Percentiles rank a stretch among this genome's conserved stretches.
These are phyloP conservation scores for Fonsecaea pedrosoi DNA, from an alignment of 2,329 filamentous ascomycete genomes.

Conservation along the genomic window DNA sequence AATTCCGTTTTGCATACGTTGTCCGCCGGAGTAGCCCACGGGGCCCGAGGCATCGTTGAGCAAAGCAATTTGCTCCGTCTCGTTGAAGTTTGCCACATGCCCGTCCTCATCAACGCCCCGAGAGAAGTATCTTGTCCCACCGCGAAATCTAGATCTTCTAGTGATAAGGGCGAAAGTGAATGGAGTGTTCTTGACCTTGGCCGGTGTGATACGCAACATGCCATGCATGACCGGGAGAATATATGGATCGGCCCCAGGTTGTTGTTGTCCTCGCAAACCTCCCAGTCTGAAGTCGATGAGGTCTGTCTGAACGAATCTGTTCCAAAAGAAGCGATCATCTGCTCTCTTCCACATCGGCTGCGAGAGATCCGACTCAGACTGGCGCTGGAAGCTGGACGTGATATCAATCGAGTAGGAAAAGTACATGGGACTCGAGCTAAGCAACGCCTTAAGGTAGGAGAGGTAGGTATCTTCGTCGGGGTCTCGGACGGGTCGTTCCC, in stretches of 20 bases:
- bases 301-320: constrained; percentile 88
- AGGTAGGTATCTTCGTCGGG: constrained; percentile 94
- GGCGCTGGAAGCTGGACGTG: constrained; percentile 95
- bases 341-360: constrained; percentile 86
- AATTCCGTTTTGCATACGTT: constrained; percentile 76
- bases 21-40: constrained; percentile 79
- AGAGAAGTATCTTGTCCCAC: constrained; percentile 92
- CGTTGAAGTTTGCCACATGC: constrained; percentile 98
- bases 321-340: constrained; percentile 99
- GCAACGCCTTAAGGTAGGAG: constrained; percentile 76
- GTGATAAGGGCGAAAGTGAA: constrained; percentile 89
- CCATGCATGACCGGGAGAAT: constrained; percentile 96
- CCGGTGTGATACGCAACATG: constrained; percentile 89
- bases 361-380: constrained; percentile 74
- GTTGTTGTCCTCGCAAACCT: constrained; percentile 58
- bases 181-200: constrained; percentile 81
- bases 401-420: constrained; percentile 98
- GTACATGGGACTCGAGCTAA: constrained; percentile 89
- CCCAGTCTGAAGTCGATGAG: constrained; percentile 84
- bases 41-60: constrained; percentile 80
- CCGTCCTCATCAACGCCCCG: constrained; percentile 91
- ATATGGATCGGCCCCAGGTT: constrained; percentile 83
- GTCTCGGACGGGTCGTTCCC: constrained; percentile 89
- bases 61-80: constrained; percentile 92
- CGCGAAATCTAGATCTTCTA: constrained; percentile 83